Evolutionary conservation across 768 basidiomycete genomes (phyloP).

Genomic region (Lentinula lateritia): DNA sequence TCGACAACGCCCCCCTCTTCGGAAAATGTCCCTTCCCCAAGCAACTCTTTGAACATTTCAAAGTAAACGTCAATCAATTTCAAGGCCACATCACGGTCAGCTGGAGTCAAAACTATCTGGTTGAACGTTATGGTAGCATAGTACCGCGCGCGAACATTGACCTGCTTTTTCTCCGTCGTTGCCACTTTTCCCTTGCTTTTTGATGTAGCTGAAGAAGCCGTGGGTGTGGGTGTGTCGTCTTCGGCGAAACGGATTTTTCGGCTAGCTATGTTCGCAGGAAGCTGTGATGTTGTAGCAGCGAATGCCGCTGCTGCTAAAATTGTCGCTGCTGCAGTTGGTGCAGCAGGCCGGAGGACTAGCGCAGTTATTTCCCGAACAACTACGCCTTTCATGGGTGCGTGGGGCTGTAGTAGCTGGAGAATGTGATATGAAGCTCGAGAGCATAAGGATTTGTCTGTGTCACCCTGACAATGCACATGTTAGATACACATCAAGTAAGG

Average conservation of each 20-base stretch:
- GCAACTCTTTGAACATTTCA: constrained; percentile 84
- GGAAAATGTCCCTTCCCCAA: constrained; percentile 51
- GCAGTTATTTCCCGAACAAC: constrained; percentile 83
- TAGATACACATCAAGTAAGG: background rate
- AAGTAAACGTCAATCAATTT: constrained; percentile 89
- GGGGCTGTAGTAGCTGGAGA: constrained; percentile 82
- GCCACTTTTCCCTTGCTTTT: constrained; percentile 9
- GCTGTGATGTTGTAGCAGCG: constrained; percentile 20
- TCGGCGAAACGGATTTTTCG: constrained; percentile 8
- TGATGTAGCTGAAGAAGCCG: background rate
- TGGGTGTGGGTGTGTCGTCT: background rate
- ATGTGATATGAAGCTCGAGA: constrained; percentile 88
- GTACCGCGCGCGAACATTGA: constrained; percentile 76
- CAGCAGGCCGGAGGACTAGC: constrained; percentile 63
- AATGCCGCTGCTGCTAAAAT: constrained; percentile 4
- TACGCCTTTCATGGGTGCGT: constrained; percentile 89
- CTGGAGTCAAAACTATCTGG: constrained; percentile 70
- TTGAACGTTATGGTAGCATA: constrained; percentile 94
- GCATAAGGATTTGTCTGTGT: constrained; percentile 80
- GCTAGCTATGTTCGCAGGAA: constrained; percentile 14
- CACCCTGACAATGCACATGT: constrained; percentile 50
- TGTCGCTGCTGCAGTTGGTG: constrained; percentile 26
- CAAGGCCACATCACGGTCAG: constrained; percentile 69
- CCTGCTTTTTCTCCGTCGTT: constrained; percentile 29
- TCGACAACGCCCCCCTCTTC: constrained; percentile 25